Conservation (phyloP, 1,284 basidiomycete genomes). For the Stereum hirsutum region DNA sequence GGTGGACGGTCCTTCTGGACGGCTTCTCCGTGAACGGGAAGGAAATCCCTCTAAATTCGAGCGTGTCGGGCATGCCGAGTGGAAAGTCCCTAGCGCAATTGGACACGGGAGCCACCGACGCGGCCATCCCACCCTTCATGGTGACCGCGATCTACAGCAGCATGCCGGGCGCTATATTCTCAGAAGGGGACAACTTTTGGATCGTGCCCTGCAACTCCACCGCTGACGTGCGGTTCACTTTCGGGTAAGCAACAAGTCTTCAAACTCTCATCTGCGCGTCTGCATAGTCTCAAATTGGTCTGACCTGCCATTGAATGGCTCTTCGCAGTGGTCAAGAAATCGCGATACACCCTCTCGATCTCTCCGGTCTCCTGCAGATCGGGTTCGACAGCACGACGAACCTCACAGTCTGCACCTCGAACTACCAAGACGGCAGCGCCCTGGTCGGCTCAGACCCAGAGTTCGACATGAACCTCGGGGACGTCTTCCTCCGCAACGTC, state of each 20-base stretch:
- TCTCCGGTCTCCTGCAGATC: constrained; percentile 9
- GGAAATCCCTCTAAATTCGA: constrained; percentile 19
- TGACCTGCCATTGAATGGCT: background rate
- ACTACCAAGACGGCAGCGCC: constrained; percentile 15
- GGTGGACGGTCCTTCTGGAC: constrained; percentile 21
- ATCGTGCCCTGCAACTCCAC: constrained; percentile 18
- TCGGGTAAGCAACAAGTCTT: too few relatives aligned
- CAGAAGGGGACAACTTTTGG: constrained; percentile 13
- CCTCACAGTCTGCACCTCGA: constrained; percentile 16
- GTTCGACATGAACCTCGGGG: constrained; percentile 28
- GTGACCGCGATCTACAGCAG: constrained; percentile 21
- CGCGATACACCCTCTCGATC: constrained; percentile 19
- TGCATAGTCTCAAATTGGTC: too few relatives aligned
- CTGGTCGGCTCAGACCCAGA: constrained; percentile 10
- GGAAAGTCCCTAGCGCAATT: constrained; percentile 20
- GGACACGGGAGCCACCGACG: constrained; percentile 22
- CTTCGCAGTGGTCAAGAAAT: constrained; percentile 8
- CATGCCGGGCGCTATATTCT: constrained; percentile 17
- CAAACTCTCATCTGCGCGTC: background rate
- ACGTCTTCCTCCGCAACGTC: constrained; percentile 28
- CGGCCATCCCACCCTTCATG: constrained; percentile 16
- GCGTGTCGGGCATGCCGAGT: constrained; percentile 14
- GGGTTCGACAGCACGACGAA: constrained; percentile 7
- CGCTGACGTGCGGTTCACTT: constrained; percentile 16
- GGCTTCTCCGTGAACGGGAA: constrained; percentile 19